Evolutionary conservation across 106 monocot species (phyloP).

Genomic region (Xerophyta viscosa): DNA sequence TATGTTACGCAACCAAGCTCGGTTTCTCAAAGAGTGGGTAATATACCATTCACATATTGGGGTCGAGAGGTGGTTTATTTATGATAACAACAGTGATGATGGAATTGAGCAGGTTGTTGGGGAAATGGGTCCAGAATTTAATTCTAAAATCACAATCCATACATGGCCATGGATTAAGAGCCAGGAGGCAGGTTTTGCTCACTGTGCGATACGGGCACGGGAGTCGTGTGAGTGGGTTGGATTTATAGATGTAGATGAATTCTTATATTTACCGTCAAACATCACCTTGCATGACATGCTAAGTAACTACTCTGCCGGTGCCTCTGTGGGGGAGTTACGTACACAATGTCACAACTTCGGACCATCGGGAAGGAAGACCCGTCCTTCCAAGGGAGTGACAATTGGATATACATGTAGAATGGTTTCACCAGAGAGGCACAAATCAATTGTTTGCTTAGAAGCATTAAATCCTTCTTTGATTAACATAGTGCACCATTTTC

Average conservation of each 20-base stretch:
- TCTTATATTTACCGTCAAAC: conserved; percentile 58
- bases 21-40: conserved; percentile 85
- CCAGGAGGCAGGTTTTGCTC: conserved; percentile 94
- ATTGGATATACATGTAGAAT: conserved; percentile 77
- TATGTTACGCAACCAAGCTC: conserved; percentile 94
- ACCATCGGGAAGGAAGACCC: conserved; percentile 54
- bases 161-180: conserved; percentile 94
- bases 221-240: conserved; percentile 79
- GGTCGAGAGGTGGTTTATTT: conserved; percentile 82
- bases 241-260: conserved; percentile 96
- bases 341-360: conserved; percentile 83
- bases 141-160: conserved; percentile 37
- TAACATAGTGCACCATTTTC: conserved; percentile 95
- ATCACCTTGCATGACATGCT: conserved; percentile 40
- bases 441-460: conserved; percentile 77
- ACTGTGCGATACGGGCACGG: conserved; percentile 68
- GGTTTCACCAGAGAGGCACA: conserved; percentile 78
- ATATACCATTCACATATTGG: conserved; percentile 66
- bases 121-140: conserved; percentile 9
- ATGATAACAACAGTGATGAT: conserved; percentile 96
- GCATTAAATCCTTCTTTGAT: conserved; percentile 67
- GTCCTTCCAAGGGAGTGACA: conserved; percentile 55
- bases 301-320: conserved; percentile 39
- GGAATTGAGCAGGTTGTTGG: conserved; percentile 32
- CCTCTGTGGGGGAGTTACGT: conserved; percentile 65